phyloP scores from a whole-genome alignment of 169 alveolate species.

The Plasmodium falciparum region DNA sequence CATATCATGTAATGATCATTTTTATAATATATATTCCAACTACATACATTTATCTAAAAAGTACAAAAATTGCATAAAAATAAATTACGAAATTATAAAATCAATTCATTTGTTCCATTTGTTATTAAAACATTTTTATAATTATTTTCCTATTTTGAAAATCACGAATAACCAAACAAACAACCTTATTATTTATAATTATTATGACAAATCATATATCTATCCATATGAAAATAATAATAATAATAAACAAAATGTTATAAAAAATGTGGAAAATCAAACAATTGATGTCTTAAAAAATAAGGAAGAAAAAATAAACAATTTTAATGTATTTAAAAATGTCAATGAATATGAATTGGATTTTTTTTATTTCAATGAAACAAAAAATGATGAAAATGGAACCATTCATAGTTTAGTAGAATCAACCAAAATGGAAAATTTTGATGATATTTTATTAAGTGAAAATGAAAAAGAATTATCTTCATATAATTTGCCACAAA shows the following conservation, averaged over 20 bases:
- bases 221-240: constrained; percentile 11
- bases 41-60: constrained; percentile 35
- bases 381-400: constrained; percentile 26
- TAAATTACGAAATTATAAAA: constrained; percentile 52
- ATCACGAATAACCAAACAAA: constrained; percentile 18
- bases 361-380: constrained; percentile 65
- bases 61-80: constrained; percentile 57
- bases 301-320: neutral
- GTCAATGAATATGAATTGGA: constrained; percentile 62
- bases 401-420: constrained; percentile 23
- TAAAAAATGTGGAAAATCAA: neutral
- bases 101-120: constrained; percentile 45
- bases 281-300: neutral
- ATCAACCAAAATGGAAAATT: constrained; percentile 21
- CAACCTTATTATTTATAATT: constrained; percentile 52
- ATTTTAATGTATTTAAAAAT: constrained; percentile 60
- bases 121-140: constrained; percentile 69
- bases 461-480: neutral
- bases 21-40: constrained; percentile 23
- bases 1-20: neutral
- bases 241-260: constrained; percentile 11
- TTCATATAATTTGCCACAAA: neutral
- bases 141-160: constrained; percentile 43
- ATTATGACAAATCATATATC: constrained; percentile 34
- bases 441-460: constrained; percentile 26